Evolutionary conservation across 805 yeast genomes (phyloP), one percentile per base, ranked within the genome.

Genomic region (Wickerhamiella domercqiae): DNA sequence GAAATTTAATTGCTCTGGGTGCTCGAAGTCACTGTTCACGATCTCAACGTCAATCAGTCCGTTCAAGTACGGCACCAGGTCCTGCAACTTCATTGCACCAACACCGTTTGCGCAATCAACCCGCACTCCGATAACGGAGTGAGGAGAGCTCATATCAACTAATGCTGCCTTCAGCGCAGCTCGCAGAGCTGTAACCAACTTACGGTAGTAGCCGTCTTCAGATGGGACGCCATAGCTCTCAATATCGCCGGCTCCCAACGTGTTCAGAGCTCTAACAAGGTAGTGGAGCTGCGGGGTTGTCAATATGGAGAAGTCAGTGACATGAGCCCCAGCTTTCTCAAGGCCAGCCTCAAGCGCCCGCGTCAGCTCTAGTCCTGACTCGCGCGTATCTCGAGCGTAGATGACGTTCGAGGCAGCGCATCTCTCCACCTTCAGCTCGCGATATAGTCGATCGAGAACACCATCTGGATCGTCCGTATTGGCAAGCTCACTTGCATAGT

Each of bases 101-200:
- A 90, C 81, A n/a, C 98, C 98, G 54, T 90, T 90, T 5, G 98
- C 98, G 29, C 84, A 75, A 60, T 90, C 98, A 15, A 90, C 72
- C 2, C 75, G 69, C 47, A 86, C 64, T 19, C 60, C 53, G 18
- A 45, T 36, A 9, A 24, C 13, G 26, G 11, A 9, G 13, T 24
- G 13, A 26, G 72, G 61, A 29, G 35, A 16, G 30, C 14, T 20
- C 7, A 30, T 51, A 41, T 4, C 47, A 37, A n/a, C 48, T 35
- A 24, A 47, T 39, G 26, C 44, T 40, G 30, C 44, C 20, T n/a
- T 44, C 49, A 35, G 56, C 44, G 14, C 56, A 46, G 38, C 59
- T 37, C 59, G 62, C 55, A 73, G 71, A 0, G 86, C 70, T 0
- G 49, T 44, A 4, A 75, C 56, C 41, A 82, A 59, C 54, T 81